Percentiles rank a stretch among this genome's conserved stretches.
Evolutionary conservation across 345 rosid genomes (phyloP).

Genomic region (Eutrema yunnanense): DNA sequence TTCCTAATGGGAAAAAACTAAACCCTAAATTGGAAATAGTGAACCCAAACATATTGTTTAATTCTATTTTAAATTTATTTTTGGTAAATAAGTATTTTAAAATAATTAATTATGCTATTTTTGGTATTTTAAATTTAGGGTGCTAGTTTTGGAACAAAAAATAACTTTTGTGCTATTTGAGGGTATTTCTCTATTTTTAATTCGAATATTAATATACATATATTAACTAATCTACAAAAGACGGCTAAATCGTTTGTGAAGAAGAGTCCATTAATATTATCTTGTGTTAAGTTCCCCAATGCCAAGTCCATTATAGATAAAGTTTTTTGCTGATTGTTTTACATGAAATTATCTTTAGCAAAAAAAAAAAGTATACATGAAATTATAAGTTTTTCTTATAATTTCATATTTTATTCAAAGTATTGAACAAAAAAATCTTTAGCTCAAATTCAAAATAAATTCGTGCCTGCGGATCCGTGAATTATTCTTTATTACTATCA

Average conservation of each 20-base stretch:
- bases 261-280: background rate
- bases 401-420: background rate
- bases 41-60: too few relatives aligned
- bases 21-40: too few relatives aligned
- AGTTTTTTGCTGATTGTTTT: background rate
- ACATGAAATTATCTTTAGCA: too few relatives aligned
- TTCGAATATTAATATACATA: background rate
- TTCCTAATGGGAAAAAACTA: too few relatives aligned
- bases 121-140: too few relatives aligned
- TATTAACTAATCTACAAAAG: background rate
- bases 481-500: background rate
- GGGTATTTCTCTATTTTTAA: too few relatives aligned
- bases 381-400: background rate
- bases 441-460: background rate
- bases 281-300: background rate
- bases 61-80: too few relatives aligned
- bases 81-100: too few relatives aligned
- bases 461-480: background rate
- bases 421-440: background rate
- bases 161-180: too few relatives aligned
- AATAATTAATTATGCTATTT: too few relatives aligned
- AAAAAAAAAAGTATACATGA: background rate
- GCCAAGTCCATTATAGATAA: background rate
- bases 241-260: conserved; percentile 12
- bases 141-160: too few relatives aligned